Conservation (phyloP, 208 protist species). For the Tetramitus jugosus region DNA sequence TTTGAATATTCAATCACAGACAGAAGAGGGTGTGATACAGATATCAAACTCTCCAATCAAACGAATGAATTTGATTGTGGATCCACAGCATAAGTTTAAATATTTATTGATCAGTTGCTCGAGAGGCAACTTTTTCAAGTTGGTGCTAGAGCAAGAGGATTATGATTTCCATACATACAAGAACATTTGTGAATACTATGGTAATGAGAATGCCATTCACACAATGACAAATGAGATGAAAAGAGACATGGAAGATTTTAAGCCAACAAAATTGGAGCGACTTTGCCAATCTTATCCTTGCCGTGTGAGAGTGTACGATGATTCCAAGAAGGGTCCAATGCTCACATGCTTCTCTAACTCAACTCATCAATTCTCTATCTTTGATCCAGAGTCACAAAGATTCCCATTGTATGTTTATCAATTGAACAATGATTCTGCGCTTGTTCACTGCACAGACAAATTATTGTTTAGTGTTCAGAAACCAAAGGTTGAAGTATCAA, state of each 20-base stretch:
- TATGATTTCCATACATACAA: not conserved
- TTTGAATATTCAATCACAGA: not conserved
- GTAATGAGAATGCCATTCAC: not conserved
- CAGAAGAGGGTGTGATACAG: not conserved
- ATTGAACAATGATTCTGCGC: not conserved
- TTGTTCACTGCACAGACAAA: not conserved
- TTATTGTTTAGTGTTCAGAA: not conserved
- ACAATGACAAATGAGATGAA: not conserved
- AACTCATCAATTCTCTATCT: not conserved
- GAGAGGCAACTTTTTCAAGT: not conserved
- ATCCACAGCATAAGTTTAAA: not conserved
- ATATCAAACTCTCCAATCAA: not conserved
- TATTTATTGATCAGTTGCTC: not conserved
- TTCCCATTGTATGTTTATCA: not conserved
- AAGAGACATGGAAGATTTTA: not conserved
- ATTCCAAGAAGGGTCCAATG: not conserved
- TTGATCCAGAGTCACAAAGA: not conserved
- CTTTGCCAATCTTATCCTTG: not conserved
- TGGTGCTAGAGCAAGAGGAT: not conserved
- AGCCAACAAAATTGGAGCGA: too few relatives aligned
- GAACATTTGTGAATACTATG: not conserved
- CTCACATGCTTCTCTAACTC: not conserved
- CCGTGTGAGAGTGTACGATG: not conserved
- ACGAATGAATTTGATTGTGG: not conserved
- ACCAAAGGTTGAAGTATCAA: too few relatives aligned